phyloP scores from a whole-genome alignment of 2,329 filamentous ascomycete species.

The Talaromyces atroroseus region DNA sequence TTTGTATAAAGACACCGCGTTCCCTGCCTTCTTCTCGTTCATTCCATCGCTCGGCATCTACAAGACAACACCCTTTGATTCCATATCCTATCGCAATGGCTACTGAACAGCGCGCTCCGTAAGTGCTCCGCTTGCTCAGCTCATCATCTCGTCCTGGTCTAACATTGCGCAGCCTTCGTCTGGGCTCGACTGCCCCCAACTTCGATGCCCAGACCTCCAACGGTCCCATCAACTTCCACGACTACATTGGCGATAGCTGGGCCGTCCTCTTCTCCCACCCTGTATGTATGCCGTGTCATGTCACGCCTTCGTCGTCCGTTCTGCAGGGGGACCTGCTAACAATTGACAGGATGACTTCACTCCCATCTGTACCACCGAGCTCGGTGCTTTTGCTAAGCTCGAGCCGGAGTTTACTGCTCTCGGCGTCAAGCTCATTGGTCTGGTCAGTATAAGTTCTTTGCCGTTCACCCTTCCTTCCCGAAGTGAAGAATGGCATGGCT shows the following conservation, averaged over 20 bases:
- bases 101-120: slow-evolving; percentile 37
- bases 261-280: slow-evolving; percentile 68
- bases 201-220: slow-evolving; percentile 64
- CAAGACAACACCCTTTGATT: slow-evolving; percentile 8
- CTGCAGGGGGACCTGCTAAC: not conserved
- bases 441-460: slow-evolving; percentile 40
- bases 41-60: slow-evolving; percentile 12
- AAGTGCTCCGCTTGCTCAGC: slow-evolving; percentile 19
- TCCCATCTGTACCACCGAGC: slow-evolving; percentile 91
- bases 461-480: too few relatives aligned
- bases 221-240: slow-evolving; percentile 64
- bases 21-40: slow-evolving; percentile 15
- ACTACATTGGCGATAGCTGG: slow-evolving; percentile 66
- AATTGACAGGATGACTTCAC: slow-evolving; percentile 63
- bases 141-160: slow-evolving; percentile 3
- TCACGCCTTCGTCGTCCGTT: too few relatives aligned
- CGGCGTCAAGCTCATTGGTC: slow-evolving; percentile 83
- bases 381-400: slow-evolving; percentile 86
- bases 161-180: slow-evolving; percentile 47
- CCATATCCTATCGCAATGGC: slow-evolving; percentile 32
- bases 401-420: slow-evolving; percentile 82
- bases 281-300: slow-evolving; percentile 7
- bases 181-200: slow-evolving; percentile 62
- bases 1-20: slow-evolving; percentile 5
- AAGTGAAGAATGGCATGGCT: not conserved